phyloP scores from a whole-genome alignment of 139 green algal species.

The Edaphochlamys debaryana region DNA sequence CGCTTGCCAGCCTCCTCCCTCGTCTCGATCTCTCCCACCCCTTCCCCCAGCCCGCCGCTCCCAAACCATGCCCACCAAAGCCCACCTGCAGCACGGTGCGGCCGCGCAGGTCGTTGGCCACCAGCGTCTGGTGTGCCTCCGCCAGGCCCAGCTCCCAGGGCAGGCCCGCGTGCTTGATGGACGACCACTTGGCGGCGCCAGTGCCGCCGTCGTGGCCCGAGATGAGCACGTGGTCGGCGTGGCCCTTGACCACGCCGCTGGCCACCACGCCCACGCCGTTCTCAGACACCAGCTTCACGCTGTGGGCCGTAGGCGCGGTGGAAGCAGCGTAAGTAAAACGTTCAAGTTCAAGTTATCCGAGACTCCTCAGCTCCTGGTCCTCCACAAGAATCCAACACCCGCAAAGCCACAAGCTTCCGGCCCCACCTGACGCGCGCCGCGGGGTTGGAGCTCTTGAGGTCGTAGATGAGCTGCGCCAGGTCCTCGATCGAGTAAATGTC shows the following conservation, averaged over 20 bases:
- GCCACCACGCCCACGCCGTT: slow-evolving; percentile 94
- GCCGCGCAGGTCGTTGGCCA: slow-evolving; percentile 96
- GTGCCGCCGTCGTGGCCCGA: slow-evolving; percentile 94
- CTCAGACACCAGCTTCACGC: slow-evolving; percentile 96
- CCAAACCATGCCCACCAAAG: too few relatives aligned
- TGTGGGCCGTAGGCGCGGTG: slow-evolving; percentile 67
- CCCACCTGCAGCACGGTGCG: slow-evolving; percentile 83
- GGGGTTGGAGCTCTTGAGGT: slow-evolving; percentile 91
- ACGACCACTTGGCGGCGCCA: slow-evolving; percentile 87
- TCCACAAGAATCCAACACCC: not conserved
- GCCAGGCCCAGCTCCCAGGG: slow-evolving; percentile 96
- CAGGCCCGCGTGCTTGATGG: slow-evolving; percentile 84
- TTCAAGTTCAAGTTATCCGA: too few relatives aligned
- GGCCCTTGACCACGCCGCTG: slow-evolving; percentile 92
- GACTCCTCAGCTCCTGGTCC: too few relatives aligned
- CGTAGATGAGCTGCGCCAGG: slow-evolving; percentile 98
- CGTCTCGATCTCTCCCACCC: too few relatives aligned
- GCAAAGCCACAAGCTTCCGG: too few relatives aligned
- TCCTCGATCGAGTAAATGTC: slow-evolving; percentile 99
- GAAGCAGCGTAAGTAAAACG: too few relatives aligned
- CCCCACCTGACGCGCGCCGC: slow-evolving; percentile 49
- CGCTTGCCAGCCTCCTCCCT: too few relatives aligned
- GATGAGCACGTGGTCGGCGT: slow-evolving; percentile 97
- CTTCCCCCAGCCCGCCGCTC: too few relatives aligned
- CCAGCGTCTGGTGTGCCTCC: slow-evolving; percentile 95